A percentile compares a stretch with the other conserved stretches of the same genome.
These are phyloP conservation scores for Stereum hirsutum DNA, from an alignment of 1,284 basidiomycete species.

Conservation along the genomic window DNA sequence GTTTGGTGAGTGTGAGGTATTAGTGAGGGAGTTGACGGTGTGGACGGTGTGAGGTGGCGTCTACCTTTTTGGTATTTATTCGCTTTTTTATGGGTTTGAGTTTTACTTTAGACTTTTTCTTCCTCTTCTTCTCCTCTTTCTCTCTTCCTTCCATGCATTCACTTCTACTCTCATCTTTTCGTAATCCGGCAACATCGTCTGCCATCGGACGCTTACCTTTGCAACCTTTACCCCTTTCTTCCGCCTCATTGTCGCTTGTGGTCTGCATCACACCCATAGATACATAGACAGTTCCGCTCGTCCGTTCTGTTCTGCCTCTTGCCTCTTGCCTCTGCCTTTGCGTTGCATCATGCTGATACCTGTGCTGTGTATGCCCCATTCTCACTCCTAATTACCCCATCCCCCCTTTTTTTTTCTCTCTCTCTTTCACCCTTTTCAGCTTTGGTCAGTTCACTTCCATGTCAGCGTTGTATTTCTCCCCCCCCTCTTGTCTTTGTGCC, in stretches of 20 bases:
- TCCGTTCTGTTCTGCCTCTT: not conserved
- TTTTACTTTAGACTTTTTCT: not conserved
- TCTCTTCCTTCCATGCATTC: too few relatives aligned
- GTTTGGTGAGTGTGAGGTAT: constrained; percentile 9
- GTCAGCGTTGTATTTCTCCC: too few relatives aligned
- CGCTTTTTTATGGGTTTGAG: not conserved
- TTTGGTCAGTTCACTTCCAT: too few relatives aligned
- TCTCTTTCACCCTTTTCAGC: not conserved
- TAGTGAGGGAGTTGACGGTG: not conserved
- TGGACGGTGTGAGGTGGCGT: not conserved
- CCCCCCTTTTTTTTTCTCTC: not conserved
- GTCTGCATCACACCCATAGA: not conserved
- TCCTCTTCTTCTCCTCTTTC: not conserved
- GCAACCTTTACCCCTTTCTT: not conserved
- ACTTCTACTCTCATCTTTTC: not conserved
- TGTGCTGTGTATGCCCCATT: not conserved
- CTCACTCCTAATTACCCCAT: not conserved
- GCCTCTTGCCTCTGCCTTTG: not conserved
- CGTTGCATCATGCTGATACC: not conserved
- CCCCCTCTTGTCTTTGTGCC: not conserved
- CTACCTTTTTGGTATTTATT: too few relatives aligned
- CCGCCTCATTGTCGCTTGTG: not conserved
- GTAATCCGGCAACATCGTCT: not conserved
- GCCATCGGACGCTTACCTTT: not conserved
- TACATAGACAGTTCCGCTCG: too few relatives aligned